Conservation (phyloP, 805 yeast species). For the Metschnikowia rubicola region DNA sequence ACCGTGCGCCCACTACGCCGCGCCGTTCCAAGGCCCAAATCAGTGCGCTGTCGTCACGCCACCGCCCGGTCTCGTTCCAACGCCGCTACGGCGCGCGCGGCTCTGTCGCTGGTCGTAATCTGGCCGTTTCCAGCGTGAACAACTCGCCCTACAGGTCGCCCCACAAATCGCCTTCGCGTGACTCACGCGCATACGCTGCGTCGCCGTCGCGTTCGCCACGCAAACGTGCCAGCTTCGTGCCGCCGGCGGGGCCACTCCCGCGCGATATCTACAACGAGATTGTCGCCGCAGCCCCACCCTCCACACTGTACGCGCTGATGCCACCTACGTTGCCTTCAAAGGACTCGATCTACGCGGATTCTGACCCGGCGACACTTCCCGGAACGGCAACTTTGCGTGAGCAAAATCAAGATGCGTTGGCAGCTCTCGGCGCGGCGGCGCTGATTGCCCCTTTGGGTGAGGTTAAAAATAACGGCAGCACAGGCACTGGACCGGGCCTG, state of each 20-base stretch:
- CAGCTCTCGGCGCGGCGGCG: slow-evolving; percentile 22
- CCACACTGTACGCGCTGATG: slow-evolving; percentile 22
- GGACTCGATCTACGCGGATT: slow-evolving; percentile 23
- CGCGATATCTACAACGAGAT: slow-evolving; percentile 44
- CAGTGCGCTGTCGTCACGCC: slow-evolving; percentile 30
- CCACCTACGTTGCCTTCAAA: slow-evolving; percentile 44
- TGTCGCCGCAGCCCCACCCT: slow-evolving; percentile 20
- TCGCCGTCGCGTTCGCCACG: slow-evolving; percentile 23
- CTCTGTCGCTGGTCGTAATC: slow-evolving; percentile 20
- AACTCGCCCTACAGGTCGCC: slow-evolving; percentile 25
- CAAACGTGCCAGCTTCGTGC: slow-evolving; percentile 15
- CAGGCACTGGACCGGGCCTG: slow-evolving; percentile 1
- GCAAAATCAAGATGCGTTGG: slow-evolving; percentile 23
- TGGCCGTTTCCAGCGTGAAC: slow-evolving; percentile 32
- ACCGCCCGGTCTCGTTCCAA: slow-evolving; percentile 42
- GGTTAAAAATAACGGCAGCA: background rate
- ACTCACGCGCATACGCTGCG: slow-evolving; percentile 5
- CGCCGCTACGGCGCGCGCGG: slow-evolving; percentile 29
- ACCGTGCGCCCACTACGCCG: slow-evolving; percentile 10
- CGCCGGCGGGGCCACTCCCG: slow-evolving; percentile 32
- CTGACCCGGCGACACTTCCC: slow-evolving; percentile 7
- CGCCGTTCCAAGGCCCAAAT: slow-evolving; percentile 27
- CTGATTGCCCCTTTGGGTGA: background rate
- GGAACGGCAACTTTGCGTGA: slow-evolving; percentile 1
- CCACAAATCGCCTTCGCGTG: slow-evolving; percentile 19